A percentile compares a stretch with the other conserved stretches of the same genome.
Conservation (phyloP, 1,284 basidiomycete species). For the Trichosporon faecale region DNA sequence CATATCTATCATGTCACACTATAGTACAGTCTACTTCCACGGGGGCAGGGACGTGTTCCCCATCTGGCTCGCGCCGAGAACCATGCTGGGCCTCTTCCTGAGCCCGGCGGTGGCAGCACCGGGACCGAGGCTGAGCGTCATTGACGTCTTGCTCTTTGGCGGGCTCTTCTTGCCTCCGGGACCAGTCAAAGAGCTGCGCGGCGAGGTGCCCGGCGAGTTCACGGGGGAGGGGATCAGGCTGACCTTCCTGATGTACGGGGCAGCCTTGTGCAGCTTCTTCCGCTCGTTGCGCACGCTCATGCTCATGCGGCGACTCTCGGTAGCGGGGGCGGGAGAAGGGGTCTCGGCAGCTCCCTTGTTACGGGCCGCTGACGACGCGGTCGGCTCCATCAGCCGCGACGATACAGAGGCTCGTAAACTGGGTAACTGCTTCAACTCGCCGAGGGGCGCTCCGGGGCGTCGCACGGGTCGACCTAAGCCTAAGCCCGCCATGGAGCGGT, state of each 20-base stretch:
- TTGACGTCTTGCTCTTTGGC: slow-evolving; percentile 3
- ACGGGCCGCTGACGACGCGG: slow-evolving; percentile 22
- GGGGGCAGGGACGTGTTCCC: slow-evolving; percentile 1
- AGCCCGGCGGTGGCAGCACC: slow-evolving; percentile 7
- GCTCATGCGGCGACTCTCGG: slow-evolving; percentile 10
- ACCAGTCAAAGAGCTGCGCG: slow-evolving; percentile 6
- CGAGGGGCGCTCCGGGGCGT: slow-evolving; percentile 2
- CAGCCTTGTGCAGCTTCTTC: slow-evolving; percentile 18
- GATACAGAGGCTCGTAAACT: not conserved
- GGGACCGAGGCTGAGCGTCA: slow-evolving; percentile 1
- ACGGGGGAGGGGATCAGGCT: slow-evolving; percentile 19
- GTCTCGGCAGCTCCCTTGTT: not conserved
- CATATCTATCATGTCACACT: slow-evolving; percentile 7
- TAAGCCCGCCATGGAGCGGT: slow-evolving; percentile 1
- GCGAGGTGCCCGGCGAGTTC: slow-evolving; percentile 17
- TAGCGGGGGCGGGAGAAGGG: slow-evolving; percentile 8
- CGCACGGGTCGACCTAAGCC: slow-evolving; percentile 17
- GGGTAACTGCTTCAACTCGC: slow-evolving; percentile 23
- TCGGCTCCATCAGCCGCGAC: slow-evolving; percentile 23
- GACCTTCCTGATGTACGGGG: slow-evolving; percentile 19
- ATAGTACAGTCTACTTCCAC: slow-evolving; percentile 6
- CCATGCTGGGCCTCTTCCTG: slow-evolving; percentile 9
- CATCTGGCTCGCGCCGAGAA: not conserved
- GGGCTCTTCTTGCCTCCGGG: not conserved
- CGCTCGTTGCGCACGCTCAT: slow-evolving; percentile 19